Evolutionary conservation across 768 basidiomycete species (phyloP).

Genomic region (Kwoniella shandongensis): DNA sequence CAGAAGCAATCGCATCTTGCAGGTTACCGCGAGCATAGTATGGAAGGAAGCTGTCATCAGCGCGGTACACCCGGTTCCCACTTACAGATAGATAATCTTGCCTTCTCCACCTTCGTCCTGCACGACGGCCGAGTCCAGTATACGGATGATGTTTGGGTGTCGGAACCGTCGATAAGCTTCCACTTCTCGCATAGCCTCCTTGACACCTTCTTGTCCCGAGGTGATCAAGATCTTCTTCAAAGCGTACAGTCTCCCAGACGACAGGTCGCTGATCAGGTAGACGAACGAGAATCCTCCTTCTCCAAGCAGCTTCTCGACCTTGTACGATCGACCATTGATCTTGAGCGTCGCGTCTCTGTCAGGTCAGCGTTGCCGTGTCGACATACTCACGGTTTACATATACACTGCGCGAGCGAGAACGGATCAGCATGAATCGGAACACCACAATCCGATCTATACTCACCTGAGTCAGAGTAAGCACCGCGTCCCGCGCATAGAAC

Average conservation of each 20-base stretch:
- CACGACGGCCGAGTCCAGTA: conserved; percentile 89
- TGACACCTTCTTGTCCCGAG: conserved; percentile 65
- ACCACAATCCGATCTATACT: no score
- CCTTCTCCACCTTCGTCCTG: conserved; percentile 92
- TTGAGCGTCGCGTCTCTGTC: conserved; percentile 71
- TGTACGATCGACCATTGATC: conserved; percentile 92
- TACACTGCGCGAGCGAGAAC: conserved; percentile 31
- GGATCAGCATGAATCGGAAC: neutral
- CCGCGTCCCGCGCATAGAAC: conserved; percentile 52
- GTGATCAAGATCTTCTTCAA: conserved; percentile 70
- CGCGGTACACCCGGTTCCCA: conserved; percentile 1
- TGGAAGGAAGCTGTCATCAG: conserved; percentile 67
- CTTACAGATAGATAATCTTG: conserved; percentile 81
- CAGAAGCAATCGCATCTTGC: conserved; percentile 87
- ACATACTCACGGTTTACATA: conserved; percentile 57
- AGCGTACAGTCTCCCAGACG: conserved; percentile 77
- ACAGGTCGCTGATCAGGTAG: conserved; percentile 52
- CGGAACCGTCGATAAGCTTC: conserved; percentile 95
- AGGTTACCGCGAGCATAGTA: conserved; percentile 70
- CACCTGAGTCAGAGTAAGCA: conserved; percentile 46
- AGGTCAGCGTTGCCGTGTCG: conserved; percentile 33
- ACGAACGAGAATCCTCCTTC: conserved; percentile 68
- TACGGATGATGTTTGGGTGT: conserved; percentile 95
- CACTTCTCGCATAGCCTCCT: conserved; percentile 62
- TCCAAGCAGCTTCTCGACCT: conserved; percentile 86